Percentiles rank a stretch among this genome's conserved stretches.
phyloP scores from a whole-genome alignment of 306 rosid species.

The Parietaria judaica region DNA sequence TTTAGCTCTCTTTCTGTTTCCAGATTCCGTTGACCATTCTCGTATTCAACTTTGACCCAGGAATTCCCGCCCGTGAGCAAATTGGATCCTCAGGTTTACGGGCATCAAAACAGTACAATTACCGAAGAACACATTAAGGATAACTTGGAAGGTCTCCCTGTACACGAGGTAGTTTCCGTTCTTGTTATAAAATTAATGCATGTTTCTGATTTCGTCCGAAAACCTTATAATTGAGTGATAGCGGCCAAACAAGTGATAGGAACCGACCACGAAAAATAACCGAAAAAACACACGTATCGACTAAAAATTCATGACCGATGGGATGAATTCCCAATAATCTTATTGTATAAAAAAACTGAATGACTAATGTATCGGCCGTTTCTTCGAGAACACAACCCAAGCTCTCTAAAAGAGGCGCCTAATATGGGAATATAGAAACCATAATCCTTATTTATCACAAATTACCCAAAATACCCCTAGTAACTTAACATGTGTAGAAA shows the following conservation, averaged over 20 bases:
- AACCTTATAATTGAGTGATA: too few species aligned
- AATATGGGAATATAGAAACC: not conserved
- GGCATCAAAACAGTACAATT: slow-evolving; percentile 58
- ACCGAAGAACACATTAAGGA: slow-evolving; percentile 36
- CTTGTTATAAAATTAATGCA: not conserved
- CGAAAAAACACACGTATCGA: too few species aligned
- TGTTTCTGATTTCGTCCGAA: not conserved
- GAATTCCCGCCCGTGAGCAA: slow-evolving; percentile 67
- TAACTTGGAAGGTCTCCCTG: slow-evolving; percentile 47
- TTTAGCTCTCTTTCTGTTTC: not conserved
- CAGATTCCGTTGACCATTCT: not conserved
- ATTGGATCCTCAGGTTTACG: slow-evolving; percentile 43
- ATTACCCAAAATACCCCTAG: not conserved
- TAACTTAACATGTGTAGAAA: not conserved
- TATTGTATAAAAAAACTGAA: too few species aligned
- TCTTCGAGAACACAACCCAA: too few species aligned
- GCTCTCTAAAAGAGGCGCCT: too few species aligned
- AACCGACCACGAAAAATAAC: too few species aligned
- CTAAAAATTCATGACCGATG: too few species aligned
- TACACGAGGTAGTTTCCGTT: slow-evolving; percentile 34
- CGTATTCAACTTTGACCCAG: slow-evolving; percentile 22
- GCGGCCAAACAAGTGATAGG: too few species aligned
- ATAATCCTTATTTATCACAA: not conserved
- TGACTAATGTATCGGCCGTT: too few species aligned
- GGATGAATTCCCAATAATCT: too few species aligned